A percentile compares a stretch with the other conserved stretches of the same genome.
phyloP scores from a whole-genome alignment of 371 early-diverging fungal genomes.

The Dichotomocladium elegans region DNA sequence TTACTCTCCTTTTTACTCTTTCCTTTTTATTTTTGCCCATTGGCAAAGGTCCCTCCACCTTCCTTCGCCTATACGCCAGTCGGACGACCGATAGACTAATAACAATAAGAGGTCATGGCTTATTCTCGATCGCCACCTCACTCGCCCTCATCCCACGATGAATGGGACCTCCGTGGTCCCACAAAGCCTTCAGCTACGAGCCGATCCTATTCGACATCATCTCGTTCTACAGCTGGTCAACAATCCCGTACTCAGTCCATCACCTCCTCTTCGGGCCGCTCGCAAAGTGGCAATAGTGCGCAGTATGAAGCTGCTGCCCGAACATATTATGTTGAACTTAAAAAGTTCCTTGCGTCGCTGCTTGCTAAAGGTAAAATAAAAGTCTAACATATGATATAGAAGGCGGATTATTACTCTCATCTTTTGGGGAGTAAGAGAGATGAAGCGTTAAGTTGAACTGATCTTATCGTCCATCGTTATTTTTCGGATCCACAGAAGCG shows the following conservation, averaged over 20 bases:
- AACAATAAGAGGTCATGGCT: too few species aligned
- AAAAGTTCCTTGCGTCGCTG: slow-evolving; percentile 24
- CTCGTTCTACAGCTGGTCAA: slow-evolving; percentile 22
- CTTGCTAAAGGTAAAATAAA: slow-evolving; percentile 34
- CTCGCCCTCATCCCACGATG: slow-evolving; percentile 26
- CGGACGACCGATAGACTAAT: background rate
- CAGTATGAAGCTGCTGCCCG: slow-evolving; percentile 33
- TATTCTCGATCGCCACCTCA: slow-evolving; percentile 30
- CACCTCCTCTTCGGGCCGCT: slow-evolving; percentile 31
- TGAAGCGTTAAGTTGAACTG: too few species aligned
- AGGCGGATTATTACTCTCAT: too few species aligned
- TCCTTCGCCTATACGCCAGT: background rate
- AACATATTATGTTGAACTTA: slow-evolving; percentile 34
- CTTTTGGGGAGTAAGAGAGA: too few species aligned
- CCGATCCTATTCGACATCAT: slow-evolving; percentile 15
- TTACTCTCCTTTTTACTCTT: background rate
- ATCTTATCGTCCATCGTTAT: too few species aligned
- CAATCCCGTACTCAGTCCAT: slow-evolving; percentile 34
- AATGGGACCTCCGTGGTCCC: slow-evolving; percentile 23
- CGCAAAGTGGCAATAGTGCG: slow-evolving; percentile 13
- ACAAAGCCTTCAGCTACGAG: slow-evolving; percentile 14
- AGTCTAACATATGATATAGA: too few species aligned
- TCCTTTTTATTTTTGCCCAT: slow-evolving; percentile 1
- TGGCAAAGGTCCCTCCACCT: too few species aligned
- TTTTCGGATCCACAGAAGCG: slow-evolving; percentile 29